phyloP scores from a whole-genome alignment of 2,329 filamentous ascomycete species.

The Metarhizium anisopliae region DNA sequence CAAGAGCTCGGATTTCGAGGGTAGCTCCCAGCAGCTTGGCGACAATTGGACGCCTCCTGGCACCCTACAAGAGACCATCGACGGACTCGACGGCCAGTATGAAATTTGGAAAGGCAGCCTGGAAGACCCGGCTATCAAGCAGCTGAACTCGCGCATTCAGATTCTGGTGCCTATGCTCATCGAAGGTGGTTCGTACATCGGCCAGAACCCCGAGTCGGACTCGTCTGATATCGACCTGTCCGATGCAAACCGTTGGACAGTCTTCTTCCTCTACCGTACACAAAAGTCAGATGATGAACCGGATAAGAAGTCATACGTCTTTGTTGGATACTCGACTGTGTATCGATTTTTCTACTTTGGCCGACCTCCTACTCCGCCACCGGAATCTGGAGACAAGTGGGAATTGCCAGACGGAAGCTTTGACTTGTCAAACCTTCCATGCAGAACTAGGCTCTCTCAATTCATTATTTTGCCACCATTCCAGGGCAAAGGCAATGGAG shows the following conservation, averaged over 20 bases:
- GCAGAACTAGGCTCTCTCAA: constrained; percentile 80
- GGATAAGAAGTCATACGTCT: constrained; percentile 56
- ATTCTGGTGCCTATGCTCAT: constrained; percentile 81
- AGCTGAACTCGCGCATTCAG: constrained; percentile 72
- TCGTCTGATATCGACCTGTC: constrained; percentile 60
- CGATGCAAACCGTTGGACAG: constrained; percentile 75
- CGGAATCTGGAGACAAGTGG: constrained; percentile 30
- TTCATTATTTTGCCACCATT: constrained; percentile 87
- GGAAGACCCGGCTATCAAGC: constrained; percentile 57
- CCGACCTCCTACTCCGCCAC: constrained; percentile 35
- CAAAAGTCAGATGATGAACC: constrained; percentile 32
- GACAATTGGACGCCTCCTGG: constrained; percentile 64
- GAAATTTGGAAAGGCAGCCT: constrained; percentile 81
- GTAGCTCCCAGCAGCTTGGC: constrained; percentile 37
- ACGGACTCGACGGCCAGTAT: constrained; percentile 53
- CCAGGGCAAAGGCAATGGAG: constrained; percentile 71
- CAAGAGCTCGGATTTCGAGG: constrained; percentile 52
- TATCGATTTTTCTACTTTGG: constrained; percentile 71
- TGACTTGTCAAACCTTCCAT: constrained; percentile 54
- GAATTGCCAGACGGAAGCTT: constrained; percentile 36
- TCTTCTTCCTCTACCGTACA: constrained; percentile 80
- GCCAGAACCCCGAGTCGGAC: constrained; percentile 30
- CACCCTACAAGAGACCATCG: constrained; percentile 55
- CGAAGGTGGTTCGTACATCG: constrained; percentile 78
- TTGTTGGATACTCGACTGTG: constrained; percentile 83